Conservation (phyloP, 2,329 filamentous ascomycete genomes). For the Alternaria consortialis region DNA sequence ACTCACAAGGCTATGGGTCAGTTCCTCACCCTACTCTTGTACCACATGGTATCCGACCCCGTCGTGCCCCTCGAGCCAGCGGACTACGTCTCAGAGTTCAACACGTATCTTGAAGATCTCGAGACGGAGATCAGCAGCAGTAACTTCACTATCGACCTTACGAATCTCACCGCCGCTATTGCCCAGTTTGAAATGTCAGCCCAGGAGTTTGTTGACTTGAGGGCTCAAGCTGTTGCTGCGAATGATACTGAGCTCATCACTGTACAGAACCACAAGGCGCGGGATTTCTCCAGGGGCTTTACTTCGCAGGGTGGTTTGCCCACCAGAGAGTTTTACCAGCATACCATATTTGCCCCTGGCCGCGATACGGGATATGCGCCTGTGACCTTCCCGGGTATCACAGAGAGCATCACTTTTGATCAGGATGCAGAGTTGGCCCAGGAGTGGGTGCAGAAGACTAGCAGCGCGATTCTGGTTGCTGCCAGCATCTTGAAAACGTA, state of each 20-base stretch:
- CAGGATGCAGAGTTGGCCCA: conserved; percentile 40
- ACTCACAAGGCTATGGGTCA: conserved; percentile 62
- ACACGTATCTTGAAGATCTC: conserved; percentile 48
- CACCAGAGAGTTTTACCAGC: conserved; percentile 56
- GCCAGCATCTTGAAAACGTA: conserved; percentile 47
- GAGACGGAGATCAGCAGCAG: conserved; percentile 39
- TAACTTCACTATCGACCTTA: conserved; percentile 44
- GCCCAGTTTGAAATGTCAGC: conserved; percentile 46
- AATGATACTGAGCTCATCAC: conserved; percentile 42
- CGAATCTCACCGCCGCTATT: conserved; percentile 48
- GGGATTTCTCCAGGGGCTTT: conserved; percentile 58
- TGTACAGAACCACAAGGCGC: conserved; percentile 56
- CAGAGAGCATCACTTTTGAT: conserved; percentile 49
- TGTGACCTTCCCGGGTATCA: conserved; percentile 51
- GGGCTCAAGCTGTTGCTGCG: conserved; percentile 38
- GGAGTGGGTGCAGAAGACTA: conserved; percentile 49
- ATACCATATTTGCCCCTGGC: conserved; percentile 59
- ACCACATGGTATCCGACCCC: conserved; percentile 52
- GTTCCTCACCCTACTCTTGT: conserved; percentile 55
- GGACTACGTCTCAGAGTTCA: conserved; percentile 51
- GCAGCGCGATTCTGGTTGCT: conserved; percentile 42
- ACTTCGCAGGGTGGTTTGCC: conserved; percentile 57
- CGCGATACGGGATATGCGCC: conserved; percentile 53
- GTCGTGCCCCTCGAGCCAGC: conserved; percentile 52
- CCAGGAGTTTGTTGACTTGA: conserved; percentile 39